Percentiles rank a stretch among this genome's conserved stretches.
Conservation (phyloP, 768 basidiomycete species). For the Phaffia tasmanica region DNA sequence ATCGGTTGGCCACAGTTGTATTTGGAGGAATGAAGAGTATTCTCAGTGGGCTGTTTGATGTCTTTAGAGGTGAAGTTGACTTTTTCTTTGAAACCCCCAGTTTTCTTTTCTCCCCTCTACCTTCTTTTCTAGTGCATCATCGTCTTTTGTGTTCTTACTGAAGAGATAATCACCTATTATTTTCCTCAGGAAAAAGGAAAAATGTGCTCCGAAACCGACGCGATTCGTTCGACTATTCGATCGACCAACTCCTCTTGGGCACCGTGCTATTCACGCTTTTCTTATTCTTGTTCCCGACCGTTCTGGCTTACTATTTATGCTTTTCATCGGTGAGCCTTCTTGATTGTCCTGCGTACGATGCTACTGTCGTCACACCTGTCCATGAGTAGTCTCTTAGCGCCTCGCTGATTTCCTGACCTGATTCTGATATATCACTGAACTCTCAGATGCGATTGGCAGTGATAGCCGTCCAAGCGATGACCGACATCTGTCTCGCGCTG, state of each 20-base stretch:
- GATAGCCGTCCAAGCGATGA: slow-evolving; percentile 50
- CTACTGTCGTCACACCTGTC: not conserved
- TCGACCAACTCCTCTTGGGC: slow-evolving; percentile 90
- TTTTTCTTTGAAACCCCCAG: not conserved
- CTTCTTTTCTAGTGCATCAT: not conserved
- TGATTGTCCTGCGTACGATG: not conserved
- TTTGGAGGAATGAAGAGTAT: slow-evolving; percentile 53
- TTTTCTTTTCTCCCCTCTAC: not conserved
- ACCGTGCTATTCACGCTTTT: slow-evolving; percentile 45
- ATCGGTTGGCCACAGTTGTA: slow-evolving; percentile 51
- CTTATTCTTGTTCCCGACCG: slow-evolving; percentile 49
- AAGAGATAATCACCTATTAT: not conserved
- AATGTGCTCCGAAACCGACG: slow-evolving; percentile 78
- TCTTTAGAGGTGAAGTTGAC: slow-evolving; percentile 62
- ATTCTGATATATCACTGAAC: not conserved
- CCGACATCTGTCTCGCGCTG: slow-evolving; percentile 60
- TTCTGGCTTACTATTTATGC: slow-evolving; percentile 70
- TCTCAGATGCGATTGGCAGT: slow-evolving; percentile 48
- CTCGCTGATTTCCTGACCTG: not conserved
- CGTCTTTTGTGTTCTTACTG: not conserved
- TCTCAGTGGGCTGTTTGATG: slow-evolving; percentile 65
- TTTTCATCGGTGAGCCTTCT: slow-evolving; percentile 54
- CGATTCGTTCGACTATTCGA: slow-evolving; percentile 80
- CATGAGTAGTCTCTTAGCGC: not conserved
- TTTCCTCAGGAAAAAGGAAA: slow-evolving; percentile 61